Conservation (phyloP, 1,284 basidiomycete species). For the Testicularia cyperi region DNA sequence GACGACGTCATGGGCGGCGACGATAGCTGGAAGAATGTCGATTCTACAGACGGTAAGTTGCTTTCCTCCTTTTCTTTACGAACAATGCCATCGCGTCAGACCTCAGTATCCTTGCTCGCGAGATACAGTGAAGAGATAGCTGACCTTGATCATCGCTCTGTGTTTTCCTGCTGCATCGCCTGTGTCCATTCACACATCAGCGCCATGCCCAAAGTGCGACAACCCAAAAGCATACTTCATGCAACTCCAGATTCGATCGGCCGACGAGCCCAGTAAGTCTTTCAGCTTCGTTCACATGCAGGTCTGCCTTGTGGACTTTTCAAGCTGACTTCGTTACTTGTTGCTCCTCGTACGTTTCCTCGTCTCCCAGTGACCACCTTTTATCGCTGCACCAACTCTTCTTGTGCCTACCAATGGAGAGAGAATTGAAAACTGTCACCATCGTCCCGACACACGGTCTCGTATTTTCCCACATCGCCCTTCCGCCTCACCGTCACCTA, state of each 20-base stretch:
- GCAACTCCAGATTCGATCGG: constrained; percentile 92
- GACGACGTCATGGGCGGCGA: constrained; percentile 63
- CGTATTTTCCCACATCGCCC: too few species aligned
- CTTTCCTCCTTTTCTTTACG: too few species aligned
- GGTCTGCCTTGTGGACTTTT: too few species aligned
- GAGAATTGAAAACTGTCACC: constrained; percentile 27
- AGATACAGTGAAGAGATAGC: too few species aligned
- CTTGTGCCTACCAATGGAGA: constrained; percentile 55
- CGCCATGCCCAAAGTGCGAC: constrained; percentile 82
- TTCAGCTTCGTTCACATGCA: neutral
- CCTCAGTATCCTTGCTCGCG: too few species aligned
- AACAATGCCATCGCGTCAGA: too few species aligned
- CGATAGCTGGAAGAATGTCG: constrained; percentile 91
- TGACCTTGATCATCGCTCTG: neutral
- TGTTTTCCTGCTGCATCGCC: neutral
- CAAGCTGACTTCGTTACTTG: too few species aligned
- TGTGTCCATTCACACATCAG: constrained; percentile 11
- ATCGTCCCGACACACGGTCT: too few species aligned
- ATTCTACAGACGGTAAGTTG: constrained; percentile 69
- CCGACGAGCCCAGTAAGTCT: constrained; percentile 62
- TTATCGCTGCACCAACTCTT: constrained; percentile 49
- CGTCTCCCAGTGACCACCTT: constrained; percentile 54
- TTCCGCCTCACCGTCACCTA: too few species aligned
- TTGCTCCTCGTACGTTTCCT: neutral
- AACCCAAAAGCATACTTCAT: constrained; percentile 86